These are phyloP conservation scores for Agrostemma githago DNA, from an alignment of 148 eudicot species.

Conservation along the genomic window DNA sequence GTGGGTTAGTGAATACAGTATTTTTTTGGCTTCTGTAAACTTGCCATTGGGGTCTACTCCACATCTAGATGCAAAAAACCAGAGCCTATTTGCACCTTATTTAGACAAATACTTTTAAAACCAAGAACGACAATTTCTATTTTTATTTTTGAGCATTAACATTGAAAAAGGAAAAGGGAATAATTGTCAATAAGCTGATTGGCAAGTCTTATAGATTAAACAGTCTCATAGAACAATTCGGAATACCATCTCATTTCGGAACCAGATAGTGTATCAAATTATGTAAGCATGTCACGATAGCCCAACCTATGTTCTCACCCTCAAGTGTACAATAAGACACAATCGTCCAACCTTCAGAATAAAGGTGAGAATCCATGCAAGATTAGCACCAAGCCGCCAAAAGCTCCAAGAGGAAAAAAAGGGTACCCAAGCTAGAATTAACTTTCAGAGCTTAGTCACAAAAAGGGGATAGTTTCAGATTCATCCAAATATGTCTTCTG, in stretches of 20 bases:
- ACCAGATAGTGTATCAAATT: neutral
- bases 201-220: neutral
- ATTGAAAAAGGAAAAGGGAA: too few species aligned
- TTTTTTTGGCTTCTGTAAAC: too few species aligned
- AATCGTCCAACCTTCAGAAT: neutral
- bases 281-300: neutral
- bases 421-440: conserved; percentile 10
- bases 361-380: neutral
- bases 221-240: neutral
- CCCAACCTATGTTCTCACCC: neutral
- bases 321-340: neutral
- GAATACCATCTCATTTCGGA: neutral
- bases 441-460: conserved; percentile 17
- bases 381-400: neutral
- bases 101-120: too few species aligned
- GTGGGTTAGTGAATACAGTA: too few species aligned
- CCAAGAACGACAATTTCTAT: too few species aligned
- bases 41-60: too few species aligned
- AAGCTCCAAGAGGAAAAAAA: conserved; percentile 16
- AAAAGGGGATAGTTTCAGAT: neutral
- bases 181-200: neutral
- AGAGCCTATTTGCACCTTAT: too few species aligned
- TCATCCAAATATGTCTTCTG: neutral
- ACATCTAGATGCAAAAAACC: too few species aligned
- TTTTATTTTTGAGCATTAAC: too few species aligned